Evolutionary conservation across 2,329 filamentous ascomycete species (phyloP), one percentile per base, ranked within the genome.

Genomic region (Alternaria arbusti): DNA sequence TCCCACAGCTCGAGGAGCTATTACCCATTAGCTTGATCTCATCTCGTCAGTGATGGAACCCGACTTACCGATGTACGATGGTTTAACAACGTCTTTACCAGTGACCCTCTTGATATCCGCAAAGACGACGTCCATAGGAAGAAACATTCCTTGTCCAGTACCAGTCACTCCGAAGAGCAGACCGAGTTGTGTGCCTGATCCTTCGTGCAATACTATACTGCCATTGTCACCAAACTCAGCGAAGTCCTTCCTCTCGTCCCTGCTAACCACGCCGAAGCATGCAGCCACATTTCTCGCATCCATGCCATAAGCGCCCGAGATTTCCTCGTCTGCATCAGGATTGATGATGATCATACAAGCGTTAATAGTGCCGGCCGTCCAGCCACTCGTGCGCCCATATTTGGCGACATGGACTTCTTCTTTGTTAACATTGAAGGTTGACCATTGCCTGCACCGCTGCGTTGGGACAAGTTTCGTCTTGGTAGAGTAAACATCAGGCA

Each of bases 21-120:
- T 6, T 1, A 1, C 6, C 0, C 4, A 3, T 40, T 40, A 40
- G 36, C 32, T n/a, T 5, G 1, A 40, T n/a, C 0, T 10, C 3
- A 0, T 5, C 10, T 9, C 2, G 15, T n/a, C 1, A 2, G 32
- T 1, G 0, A n/a, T 5, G 2, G 4, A n/a, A 0, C 0, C 3
- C 2, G n/a, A 10, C 36, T 40, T 40, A n/a, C 36, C 15, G 0
- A 40, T 8, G 10, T 17, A 40, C 1, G 8, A 40, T 2, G 54
- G 54, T 0, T 9, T 9, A 10, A 56, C 3, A n/a, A 57, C 54
- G 2, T 23, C 3, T 20, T 20, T 49, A 13, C 54, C 54, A 4
- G 45, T 57, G 5, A 57, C 15, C 3, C 23, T 57, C 22, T 49
- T 23, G 4, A 57, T 57, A 10, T 57, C 54, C 1, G 49, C 15